phyloP scores from a whole-genome alignment of 306 rosid species.

The Abrus pulchellus region DNA sequence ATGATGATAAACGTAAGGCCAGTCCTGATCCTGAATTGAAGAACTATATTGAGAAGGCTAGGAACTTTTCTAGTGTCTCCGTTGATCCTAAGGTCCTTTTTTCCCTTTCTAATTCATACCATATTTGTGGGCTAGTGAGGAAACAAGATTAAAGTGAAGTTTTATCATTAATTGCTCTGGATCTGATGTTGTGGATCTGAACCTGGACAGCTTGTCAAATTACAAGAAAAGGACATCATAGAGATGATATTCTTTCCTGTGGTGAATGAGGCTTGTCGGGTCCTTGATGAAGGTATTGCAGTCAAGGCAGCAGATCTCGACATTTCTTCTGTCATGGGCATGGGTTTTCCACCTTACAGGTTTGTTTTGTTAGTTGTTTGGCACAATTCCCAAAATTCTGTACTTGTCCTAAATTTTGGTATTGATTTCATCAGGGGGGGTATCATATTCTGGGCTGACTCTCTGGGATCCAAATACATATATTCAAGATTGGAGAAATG shows the following conservation, averaged over 20 bases:
- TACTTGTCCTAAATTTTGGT: conserved; percentile 39
- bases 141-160: neutral
- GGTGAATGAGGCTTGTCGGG: conserved; percentile 97
- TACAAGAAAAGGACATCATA: conserved; percentile 81
- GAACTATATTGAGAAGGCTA: conserved; percentile 85
- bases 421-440: conserved; percentile 82
- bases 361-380: conserved; percentile 45
- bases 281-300: conserved; percentile 92
- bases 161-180: conserved; percentile 14
- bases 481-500: conserved; percentile 83
- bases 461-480: conserved; percentile 90
- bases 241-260: conserved; percentile 97
- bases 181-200: conserved; percentile 42
- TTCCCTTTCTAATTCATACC: conserved; percentile 25
- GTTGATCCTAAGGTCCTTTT: conserved; percentile 79
- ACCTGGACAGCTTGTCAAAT: conserved; percentile 72
- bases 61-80: conserved; percentile 73
- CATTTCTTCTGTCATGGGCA: conserved; percentile 85
- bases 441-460: conserved; percentile 93
- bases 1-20: conserved; percentile 79
- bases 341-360: conserved; percentile 99
- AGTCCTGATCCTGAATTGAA: conserved; percentile 86
- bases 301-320: conserved; percentile 95
- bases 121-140: conserved; percentile 25
- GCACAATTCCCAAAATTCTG: conserved; percentile 9